Base-by-base conservation (phyloP, 805 yeast species). In the Metschnikowia shivogae region DNA sequence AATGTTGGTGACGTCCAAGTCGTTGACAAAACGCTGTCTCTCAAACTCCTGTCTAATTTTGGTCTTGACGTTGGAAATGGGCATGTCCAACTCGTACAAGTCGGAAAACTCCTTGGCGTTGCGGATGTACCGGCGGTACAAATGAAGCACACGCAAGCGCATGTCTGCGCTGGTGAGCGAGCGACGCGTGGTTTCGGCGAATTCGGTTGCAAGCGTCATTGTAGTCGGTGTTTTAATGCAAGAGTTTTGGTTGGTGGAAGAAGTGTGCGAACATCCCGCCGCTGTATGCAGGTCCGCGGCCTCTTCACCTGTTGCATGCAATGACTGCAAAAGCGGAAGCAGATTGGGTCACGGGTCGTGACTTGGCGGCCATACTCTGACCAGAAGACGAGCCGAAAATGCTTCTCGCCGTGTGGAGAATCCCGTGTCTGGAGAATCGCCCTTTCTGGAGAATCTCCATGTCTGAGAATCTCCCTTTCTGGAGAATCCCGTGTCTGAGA, bases 11-110 rank as follows among this genome's bases (percentile, higher is more conserved):
- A 84, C 78, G 29, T 79, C 78, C 53, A 83, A 63, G 59, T 84
- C 88, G 43, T 70, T 70, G 42, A 86, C 88, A 60, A 73, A 87
- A 60, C 95, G 76, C 60, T 87, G 77, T 70, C 95, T 82, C 67
- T 88, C 96, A 56, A 88, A 88, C 66, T 88, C 93, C 66, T 87
- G 93, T 76, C 96, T 81, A 54, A 88, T 77, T 68, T 84, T 86
- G 46, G 95, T 86, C 65, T 88, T 82, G 47, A 87, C 82, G 49
- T 80, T 76, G 33, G 92, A 81, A 9, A 84, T 80, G 28, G 95
- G 92, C 73, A 84, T 77, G 64, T 84, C 86, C 63, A 84, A 69
- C 62, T 82, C 86, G 62, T 84, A 84, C 55, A 80, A 68, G 67
- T 83, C 81, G 54, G 80, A 77, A 58, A 79, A 68, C 39, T 73